Percentiles rank a stretch among this genome's conserved stretches.
Evolutionary conservation across 2,329 filamentous ascomycete species (phyloP).

Genomic region (Orbilia javanica): DNA sequence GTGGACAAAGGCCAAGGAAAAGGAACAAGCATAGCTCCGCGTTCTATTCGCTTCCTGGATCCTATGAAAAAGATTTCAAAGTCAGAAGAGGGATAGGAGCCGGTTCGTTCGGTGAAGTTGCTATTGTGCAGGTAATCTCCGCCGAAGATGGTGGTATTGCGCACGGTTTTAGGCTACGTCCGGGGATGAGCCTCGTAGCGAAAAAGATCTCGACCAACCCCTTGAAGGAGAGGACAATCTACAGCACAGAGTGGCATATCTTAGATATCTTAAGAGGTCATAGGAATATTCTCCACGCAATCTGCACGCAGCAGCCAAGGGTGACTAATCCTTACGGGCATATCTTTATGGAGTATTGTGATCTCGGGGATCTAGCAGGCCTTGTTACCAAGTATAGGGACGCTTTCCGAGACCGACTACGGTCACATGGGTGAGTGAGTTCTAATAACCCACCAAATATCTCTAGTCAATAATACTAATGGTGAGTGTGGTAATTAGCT

Average conservation of each 20-base stretch:
- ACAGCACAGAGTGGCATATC: conserved; percentile 24
- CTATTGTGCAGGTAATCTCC: conserved; percentile 13
- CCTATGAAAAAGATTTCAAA: conserved; percentile 6
- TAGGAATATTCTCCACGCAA: conserved; percentile 18
- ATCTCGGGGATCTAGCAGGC: conserved; percentile 23
- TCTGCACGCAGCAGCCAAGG: conserved; percentile 19
- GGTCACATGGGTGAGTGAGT: background rate
- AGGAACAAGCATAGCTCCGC: background rate
- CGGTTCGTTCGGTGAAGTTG: conserved; percentile 21
- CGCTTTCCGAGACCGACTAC: background rate
- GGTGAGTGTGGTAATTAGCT: background rate
- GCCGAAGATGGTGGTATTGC: conserved; percentile 8
- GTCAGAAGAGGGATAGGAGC: conserved; percentile 3
- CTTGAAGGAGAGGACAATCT: background rate
- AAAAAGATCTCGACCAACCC: background rate
- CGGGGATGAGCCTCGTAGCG: background rate
- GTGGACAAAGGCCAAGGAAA: background rate
- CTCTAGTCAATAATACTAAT: background rate
- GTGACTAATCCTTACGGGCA: conserved; percentile 12
- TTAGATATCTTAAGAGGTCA: conserved; percentile 19
- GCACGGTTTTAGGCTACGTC: conserved; percentile 10
- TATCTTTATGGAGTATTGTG: conserved; percentile 47
- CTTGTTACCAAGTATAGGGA: background rate
- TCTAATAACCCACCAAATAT: background rate
- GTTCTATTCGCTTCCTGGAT: conserved; percentile 17